These are phyloP conservation scores for Penicillium lividum DNA, from an alignment of 495 filamentous ascomycete genomes.

Conservation along the genomic window DNA sequence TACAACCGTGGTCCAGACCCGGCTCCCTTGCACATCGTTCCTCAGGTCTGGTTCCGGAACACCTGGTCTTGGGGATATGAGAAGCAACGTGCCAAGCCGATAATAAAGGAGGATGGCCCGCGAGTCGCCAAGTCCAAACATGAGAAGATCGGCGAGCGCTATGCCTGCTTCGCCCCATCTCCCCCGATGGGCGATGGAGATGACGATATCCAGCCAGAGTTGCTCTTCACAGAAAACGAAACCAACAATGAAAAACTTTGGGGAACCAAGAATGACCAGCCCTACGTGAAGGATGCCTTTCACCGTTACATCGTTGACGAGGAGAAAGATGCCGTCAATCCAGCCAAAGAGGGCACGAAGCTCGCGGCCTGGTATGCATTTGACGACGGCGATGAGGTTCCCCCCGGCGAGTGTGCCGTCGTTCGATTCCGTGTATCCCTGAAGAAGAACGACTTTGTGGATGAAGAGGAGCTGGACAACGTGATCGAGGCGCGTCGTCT, in stretches of 20 bases:
- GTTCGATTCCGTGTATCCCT: constrained; percentile 87
- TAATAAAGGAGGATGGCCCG: constrained; percentile 61
- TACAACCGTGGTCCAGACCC: constrained; percentile 93
- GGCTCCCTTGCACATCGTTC: constrained; percentile 88
- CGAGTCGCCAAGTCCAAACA: constrained; percentile 74
- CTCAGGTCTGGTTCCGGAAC: constrained; percentile 95
- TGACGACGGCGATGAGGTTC: constrained; percentile 81
- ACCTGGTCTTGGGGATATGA: constrained; percentile 93
- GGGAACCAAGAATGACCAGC: constrained; percentile 69
- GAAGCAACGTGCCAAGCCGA: constrained; percentile 69
- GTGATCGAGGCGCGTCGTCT: constrained; percentile 80
- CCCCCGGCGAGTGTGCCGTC: constrained; percentile 89
- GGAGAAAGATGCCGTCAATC: constrained; percentile 80
- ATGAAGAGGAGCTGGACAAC: constrained; percentile 91
- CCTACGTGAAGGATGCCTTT: constrained; percentile 94
- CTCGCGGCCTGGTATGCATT: constrained; percentile 90
- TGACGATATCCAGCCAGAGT: constrained; percentile 76
- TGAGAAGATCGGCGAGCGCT: constrained; percentile 75
- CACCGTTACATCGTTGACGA: constrained; percentile 82
- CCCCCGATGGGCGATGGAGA: constrained; percentile 76
- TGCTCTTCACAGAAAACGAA: constrained; percentile 95
- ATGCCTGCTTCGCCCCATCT: constrained; percentile 83
- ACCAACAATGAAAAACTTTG: constrained; percentile 81
- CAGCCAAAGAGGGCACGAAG: constrained; percentile 78
- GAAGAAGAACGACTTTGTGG: constrained; percentile 71